A percentile compares a stretch with the other conserved stretches of the same genome.
phyloP scores from a whole-genome alignment of 2,329 filamentous ascomycete genomes.

The Teratosphaeria viscida region DNA sequence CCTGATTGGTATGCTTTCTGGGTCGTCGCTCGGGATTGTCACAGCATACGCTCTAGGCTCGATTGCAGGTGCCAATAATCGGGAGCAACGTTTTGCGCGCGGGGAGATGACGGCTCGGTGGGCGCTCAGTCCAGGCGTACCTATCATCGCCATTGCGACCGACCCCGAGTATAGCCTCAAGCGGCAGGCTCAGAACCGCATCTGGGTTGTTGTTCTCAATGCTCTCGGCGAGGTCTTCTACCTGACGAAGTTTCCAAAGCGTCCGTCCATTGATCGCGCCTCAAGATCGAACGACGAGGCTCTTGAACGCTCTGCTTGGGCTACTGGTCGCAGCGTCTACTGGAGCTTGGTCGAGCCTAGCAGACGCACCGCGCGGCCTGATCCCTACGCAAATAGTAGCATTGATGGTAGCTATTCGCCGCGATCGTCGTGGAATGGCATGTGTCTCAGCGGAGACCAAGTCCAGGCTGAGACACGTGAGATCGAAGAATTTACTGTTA shows the following conservation, averaged over 20 bases:
- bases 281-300: conserved; percentile 40
- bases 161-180: conserved; percentile 71
- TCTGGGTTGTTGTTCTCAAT: conserved; percentile 91
- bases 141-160: conserved; percentile 71
- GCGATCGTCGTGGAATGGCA: conserved; percentile 62
- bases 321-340: conserved; percentile 62
- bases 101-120: conserved; percentile 81
- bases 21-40: conserved; percentile 73
- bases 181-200: conserved; percentile 57
- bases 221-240: conserved; percentile 88
- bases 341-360: conserved; percentile 77
- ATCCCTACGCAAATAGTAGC: conserved; percentile 60
- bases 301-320: conserved; percentile 61
- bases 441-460: conserved; percentile 61
- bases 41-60: conserved; percentile 62
- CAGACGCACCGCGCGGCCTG: conserved; percentile 57
- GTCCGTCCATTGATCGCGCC: conserved; percentile 40
- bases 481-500: conserved; percentile 64
- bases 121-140: conserved; percentile 85
- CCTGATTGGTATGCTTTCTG: conserved; percentile 70
- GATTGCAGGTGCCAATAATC: conserved; percentile 41
- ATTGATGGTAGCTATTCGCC: conserved; percentile 68
- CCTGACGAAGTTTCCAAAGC: conserved; percentile 58
- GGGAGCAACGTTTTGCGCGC: conserved; percentile 52
- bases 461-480: conserved; percentile 66